Percentiles rank a stretch among this genome's conserved stretches.
Conservation (phyloP, 1,284 basidiomycete genomes). For the Pseudozyma tsukubaensis region DNA sequence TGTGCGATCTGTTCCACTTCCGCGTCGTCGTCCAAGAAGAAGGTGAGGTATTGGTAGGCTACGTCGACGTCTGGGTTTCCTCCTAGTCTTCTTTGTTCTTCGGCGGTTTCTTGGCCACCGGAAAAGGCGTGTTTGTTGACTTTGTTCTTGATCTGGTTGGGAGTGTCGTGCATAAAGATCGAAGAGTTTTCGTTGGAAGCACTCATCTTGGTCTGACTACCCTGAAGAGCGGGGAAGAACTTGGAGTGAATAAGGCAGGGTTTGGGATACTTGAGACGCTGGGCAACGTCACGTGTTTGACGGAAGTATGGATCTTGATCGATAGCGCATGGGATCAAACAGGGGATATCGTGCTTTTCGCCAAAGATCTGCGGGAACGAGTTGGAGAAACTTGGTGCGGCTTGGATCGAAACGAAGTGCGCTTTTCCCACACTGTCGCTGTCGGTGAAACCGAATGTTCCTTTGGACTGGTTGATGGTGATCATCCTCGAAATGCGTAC, state of each 20-base stretch:
- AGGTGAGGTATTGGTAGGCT: conserved; percentile 93
- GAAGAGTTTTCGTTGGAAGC: conserved; percentile 89
- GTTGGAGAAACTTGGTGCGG: conserved; percentile 95
- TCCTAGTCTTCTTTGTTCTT: conserved; percentile 88
- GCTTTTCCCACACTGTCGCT: conserved; percentile 97
- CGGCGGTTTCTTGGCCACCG: conserved; percentile 81
- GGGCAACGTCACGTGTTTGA: conserved; percentile 92
- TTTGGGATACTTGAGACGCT: conserved; percentile 93
- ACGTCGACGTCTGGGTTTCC: conserved; percentile 97
- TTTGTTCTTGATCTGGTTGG: conserved; percentile 96
- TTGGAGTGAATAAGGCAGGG: conserved; percentile 92
- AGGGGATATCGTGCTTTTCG: conserved; percentile 83
- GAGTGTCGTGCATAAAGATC: conserved; percentile 95
- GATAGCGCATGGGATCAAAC: conserved; percentile 96
- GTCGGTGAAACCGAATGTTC: conserved; percentile 92
- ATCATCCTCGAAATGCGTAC: conserved; percentile 92
- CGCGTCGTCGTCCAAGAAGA: conserved; percentile 95
- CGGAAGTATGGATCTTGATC: conserved; percentile 96
- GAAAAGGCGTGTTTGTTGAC: conserved; percentile 78
- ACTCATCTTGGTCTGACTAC: conserved; percentile 98
- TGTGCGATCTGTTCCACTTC: conserved; percentile 83
- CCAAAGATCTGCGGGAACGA: conserved; percentile 99
- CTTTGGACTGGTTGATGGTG: conserved; percentile 91
- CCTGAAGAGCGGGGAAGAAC: conserved; percentile 98
- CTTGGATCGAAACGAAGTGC: conserved; percentile 97